phyloP scores from a whole-genome alignment of 2,329 filamentous ascomycete species.

The Lecanosticta acicola region DNA sequence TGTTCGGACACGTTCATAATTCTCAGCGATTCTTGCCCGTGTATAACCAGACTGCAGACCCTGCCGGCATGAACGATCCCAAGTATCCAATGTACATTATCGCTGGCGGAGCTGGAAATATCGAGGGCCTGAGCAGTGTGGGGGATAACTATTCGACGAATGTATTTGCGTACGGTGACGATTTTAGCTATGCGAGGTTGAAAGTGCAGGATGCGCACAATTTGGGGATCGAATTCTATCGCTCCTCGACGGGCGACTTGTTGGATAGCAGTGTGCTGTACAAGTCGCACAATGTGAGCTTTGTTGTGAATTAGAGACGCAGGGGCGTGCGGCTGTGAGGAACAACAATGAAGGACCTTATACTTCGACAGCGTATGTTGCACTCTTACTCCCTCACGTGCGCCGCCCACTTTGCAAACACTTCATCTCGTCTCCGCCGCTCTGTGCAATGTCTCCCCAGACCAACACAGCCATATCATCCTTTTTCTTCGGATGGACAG shows the following conservation, averaged over 20 bases:
- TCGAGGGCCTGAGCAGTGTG: conserved; percentile 46
- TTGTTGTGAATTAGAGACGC: conserved; percentile 13
- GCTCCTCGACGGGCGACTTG: conserved; percentile 39
- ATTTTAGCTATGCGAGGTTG: conserved; percentile 50
- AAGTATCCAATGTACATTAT: conserved; percentile 53
- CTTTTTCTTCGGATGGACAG: background rate
- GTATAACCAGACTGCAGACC: conserved; percentile 29
- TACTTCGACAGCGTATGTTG: too few relatives aligned
- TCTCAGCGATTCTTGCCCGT: conserved; percentile 49
- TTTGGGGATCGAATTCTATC: conserved; percentile 49
- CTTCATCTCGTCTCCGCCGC: background rate
- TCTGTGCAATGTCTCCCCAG: background rate
- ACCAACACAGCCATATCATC: background rate
- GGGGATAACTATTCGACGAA: conserved; percentile 42
- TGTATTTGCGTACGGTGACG: conserved; percentile 47
- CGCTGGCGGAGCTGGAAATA: conserved; percentile 52
- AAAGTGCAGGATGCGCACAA: conserved; percentile 43
- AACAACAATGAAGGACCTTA: background rate
- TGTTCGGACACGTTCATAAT: conserved; percentile 57
- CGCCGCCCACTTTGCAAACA: background rate
- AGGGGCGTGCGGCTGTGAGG: background rate
- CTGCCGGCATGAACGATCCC: conserved; percentile 45
- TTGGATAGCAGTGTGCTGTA: conserved; percentile 22
- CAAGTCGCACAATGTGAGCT: conserved; percentile 18
- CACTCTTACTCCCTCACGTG: background rate